A percentile compares a stretch with the other conserved stretches of the same genome.
These are phyloP conservation scores for Leucosporidium scottii DNA, from an alignment of 768 basidiomycete species.

Conservation along the genomic window DNA sequence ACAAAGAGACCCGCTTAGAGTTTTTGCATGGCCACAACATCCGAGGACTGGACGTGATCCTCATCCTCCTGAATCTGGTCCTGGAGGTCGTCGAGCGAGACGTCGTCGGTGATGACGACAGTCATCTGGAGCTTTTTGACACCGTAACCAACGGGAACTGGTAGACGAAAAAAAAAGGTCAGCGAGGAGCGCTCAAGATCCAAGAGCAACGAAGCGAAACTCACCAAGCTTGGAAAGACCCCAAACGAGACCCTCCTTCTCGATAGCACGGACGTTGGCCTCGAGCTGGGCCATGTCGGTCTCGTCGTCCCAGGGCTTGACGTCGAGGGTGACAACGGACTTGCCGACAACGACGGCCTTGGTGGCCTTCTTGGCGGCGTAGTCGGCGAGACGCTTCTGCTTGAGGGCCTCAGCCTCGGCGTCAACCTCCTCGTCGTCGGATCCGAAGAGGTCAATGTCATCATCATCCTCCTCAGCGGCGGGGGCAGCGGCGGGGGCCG, in stretches of 20 bases:
- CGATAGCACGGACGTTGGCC: conserved; percentile 70
- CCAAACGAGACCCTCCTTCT: conserved; percentile 89
- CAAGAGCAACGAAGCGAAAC: no score
- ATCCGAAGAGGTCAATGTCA: conserved; percentile 79
- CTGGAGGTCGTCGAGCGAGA: conserved; percentile 87
- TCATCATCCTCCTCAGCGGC: conserved; percentile 58
- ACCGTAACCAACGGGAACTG: conserved; percentile 80
- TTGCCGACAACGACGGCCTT: conserved; percentile 62
- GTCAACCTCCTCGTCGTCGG: conserved; percentile 72
- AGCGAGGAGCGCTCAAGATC: no score
- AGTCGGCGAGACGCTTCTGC: conserved; percentile 85
- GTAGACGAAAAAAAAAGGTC: no score
- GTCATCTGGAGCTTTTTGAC: conserved; percentile 84
- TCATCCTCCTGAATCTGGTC: conserved; percentile 66
- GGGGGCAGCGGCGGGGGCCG: conserved; percentile 48
- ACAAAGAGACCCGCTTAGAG: conserved; percentile 10
- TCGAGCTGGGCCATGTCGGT: conserved; percentile 92
- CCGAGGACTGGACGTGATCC: conserved; percentile 39
- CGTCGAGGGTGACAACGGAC: conserved; percentile 96
- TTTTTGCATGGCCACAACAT: conserved; percentile 27
- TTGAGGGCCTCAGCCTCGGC: conserved; percentile 80
- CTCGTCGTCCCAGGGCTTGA: conserved; percentile 96
- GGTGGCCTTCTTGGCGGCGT: conserved; percentile 72
- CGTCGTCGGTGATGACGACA: conserved; percentile 47
- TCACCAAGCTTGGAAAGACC: conserved; percentile 84